These are phyloP conservation scores for Ceratocystis eucalypticola DNA, from an alignment of 2,329 filamentous ascomycete species.

Conservation along the genomic window DNA sequence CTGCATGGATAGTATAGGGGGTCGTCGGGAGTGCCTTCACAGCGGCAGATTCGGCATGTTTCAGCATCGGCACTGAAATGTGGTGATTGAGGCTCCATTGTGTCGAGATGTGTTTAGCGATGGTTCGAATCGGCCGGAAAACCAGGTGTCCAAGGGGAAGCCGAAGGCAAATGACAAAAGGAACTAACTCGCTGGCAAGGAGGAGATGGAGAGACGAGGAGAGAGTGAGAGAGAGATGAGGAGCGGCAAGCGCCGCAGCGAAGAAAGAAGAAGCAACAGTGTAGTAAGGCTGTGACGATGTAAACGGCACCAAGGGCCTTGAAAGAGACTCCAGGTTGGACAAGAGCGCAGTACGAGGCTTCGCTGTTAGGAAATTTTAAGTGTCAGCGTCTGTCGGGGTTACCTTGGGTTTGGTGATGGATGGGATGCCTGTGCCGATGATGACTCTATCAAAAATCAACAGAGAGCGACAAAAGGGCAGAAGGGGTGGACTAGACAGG, in stretches of 20 bases:
- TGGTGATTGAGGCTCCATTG: neutral
- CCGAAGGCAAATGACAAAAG: neutral
- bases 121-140: neutral
- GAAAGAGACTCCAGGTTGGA: no score
- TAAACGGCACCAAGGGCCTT: neutral
- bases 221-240: neutral
- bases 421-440: no score
- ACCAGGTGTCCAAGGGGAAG: neutral
- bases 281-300: neutral
- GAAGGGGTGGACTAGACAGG: no score
- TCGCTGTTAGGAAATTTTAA: no score
- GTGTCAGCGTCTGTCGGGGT: no score
- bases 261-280: neutral
- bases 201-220: neutral
- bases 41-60: slow-evolving; percentile 94
- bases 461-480: no score
- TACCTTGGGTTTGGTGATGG: no score
- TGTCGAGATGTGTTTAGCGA: neutral
- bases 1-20: slow-evolving; percentile 96
- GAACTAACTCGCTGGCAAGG: neutral
- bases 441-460: no score
- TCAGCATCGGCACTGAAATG: slow-evolving; percentile 41
- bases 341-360: no score
- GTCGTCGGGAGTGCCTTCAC: slow-evolving; percentile 68
- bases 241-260: neutral